Conservation (phyloP, 208 protist species). For the Trypanosoma lewisi region DNA sequence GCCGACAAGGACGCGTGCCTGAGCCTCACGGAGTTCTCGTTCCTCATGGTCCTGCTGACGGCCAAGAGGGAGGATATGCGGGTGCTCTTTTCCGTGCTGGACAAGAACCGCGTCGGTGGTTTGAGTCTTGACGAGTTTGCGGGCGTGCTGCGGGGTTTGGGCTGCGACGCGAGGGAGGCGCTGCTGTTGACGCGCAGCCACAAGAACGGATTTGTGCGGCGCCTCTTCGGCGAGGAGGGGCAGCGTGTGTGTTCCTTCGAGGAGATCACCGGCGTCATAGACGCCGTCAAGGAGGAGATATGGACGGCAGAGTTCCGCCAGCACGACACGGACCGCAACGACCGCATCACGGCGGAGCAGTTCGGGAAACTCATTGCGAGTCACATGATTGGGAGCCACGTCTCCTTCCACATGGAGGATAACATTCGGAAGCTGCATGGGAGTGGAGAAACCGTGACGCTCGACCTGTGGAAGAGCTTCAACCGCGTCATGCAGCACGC, state of each 20-base stretch:
- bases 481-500: conserved; percentile 62
- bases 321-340: conserved; percentile 48
- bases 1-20: conserved; percentile 78
- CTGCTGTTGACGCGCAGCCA: conserved; percentile 39
- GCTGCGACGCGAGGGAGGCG: conserved; percentile 31
- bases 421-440: conserved; percentile 77
- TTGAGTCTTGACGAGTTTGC: conserved; percentile 72
- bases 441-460: conserved; percentile 32
- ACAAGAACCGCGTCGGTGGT: conserved; percentile 48
- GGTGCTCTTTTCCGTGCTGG: conserved; percentile 60
- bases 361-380: conserved; percentile 78
- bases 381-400: conserved; percentile 79
- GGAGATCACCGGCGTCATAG: conserved; percentile 49
- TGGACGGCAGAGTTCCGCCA: conserved; percentile 85
- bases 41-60: conserved; percentile 81
- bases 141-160: conserved; percentile 64
- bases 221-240: conserved; percentile 57
- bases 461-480: conserved; percentile 78
- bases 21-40: conserved; percentile 77
- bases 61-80: conserved; percentile 48
- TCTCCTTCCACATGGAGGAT: conserved; percentile 76
- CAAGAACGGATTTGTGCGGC: conserved; percentile 52
- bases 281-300: conserved; percentile 57
- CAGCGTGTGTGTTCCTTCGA: conserved; percentile 41
- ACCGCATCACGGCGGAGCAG: conserved; percentile 57